Evolutionary conservation across 2,329 filamentous ascomycete genomes (phyloP), one percentile per base, ranked within the genome.

Genomic region (Gyromitra esculenta): DNA sequence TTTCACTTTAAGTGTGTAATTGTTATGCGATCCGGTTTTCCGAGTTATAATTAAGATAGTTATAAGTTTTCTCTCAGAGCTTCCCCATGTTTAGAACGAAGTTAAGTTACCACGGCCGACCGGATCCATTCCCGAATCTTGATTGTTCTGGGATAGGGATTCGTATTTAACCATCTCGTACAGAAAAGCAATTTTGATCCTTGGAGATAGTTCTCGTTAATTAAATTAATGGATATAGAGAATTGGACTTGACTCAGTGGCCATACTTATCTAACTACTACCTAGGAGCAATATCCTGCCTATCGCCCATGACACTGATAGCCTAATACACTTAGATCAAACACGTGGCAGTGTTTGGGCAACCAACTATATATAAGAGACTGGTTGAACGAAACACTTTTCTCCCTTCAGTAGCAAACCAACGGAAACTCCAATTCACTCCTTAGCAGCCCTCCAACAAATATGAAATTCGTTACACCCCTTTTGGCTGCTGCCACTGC

Each of bases 391-490:
- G n/a, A 45, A 41, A 6, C 31, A 64, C 48, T 48, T 54, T 35
- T 31, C 31, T 37, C n/a, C 41, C 62, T 60, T 21, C 41, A 45
- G 31, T 8, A 41, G 8, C 7, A 31, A 62, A 31, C 56, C 59
- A 43, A 31, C 25, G 4, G 25, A 31, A 31, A 31, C 25, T 31
- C 25, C 13, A 54, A 2, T 8, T 41, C 57, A 74, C 56, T 62
- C 64, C 45, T 25, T 67, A n/a, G 35, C 52, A 45, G 25, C 18
- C 9, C 62, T 45, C n/a, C 57, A 21, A 18, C 25, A 52, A 31
- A 37, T 2, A 79, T 80, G 78, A 79, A 79, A 70, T 72, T 79
- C 75, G 72, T 72, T 18, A 56, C 60, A 5, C 39, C 76, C 3
- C 35, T 79, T 9, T 21, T 79, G 48, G 79, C 78, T 68, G 69